Conservation (phyloP, 2,329 filamentous ascomycete genomes). For the Erysiphe pulchra region DNA sequence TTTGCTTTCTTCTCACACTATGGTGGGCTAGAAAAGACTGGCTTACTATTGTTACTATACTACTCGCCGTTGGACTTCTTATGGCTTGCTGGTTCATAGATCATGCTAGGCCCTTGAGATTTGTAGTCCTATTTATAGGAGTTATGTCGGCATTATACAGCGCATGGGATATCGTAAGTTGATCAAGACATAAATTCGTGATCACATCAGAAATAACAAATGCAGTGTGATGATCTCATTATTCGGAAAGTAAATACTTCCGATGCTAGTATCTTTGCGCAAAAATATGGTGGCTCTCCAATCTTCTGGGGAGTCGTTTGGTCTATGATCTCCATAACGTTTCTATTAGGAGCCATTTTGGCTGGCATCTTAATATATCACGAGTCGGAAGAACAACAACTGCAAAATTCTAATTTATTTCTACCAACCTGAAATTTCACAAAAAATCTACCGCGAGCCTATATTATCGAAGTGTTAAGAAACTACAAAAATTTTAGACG, state of each 20-base stretch:
- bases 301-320: constrained; percentile 63
- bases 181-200: not conserved
- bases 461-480: too few relatives aligned
- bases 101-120: constrained; percentile 47
- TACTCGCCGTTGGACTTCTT: constrained; percentile 43
- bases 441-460: too few relatives aligned
- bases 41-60: constrained; percentile 46
- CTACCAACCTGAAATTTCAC: constrained; percentile 16
- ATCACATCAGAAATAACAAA: not conserved
- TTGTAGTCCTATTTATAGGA: constrained; percentile 56
- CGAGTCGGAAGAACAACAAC: constrained; percentile 40
- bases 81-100: constrained; percentile 59
- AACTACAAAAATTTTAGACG: too few relatives aligned
- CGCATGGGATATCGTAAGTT: constrained; percentile 50
- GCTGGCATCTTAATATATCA: constrained; percentile 54
- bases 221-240: constrained; percentile 50
- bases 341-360: constrained; percentile 52
- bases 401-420: constrained; percentile 41
- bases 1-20: constrained; percentile 51
- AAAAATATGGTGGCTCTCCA: constrained; percentile 53
- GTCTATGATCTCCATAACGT: constrained; percentile 42
- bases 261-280: constrained; percentile 54
- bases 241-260: constrained; percentile 57
- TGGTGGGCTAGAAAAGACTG: constrained; percentile 65
- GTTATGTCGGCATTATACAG: constrained; percentile 63